These are phyloP conservation scores for Coemansia sp. DNA, from an alignment of 192 early-diverging fungal genomes.

Conservation along the genomic window DNA sequence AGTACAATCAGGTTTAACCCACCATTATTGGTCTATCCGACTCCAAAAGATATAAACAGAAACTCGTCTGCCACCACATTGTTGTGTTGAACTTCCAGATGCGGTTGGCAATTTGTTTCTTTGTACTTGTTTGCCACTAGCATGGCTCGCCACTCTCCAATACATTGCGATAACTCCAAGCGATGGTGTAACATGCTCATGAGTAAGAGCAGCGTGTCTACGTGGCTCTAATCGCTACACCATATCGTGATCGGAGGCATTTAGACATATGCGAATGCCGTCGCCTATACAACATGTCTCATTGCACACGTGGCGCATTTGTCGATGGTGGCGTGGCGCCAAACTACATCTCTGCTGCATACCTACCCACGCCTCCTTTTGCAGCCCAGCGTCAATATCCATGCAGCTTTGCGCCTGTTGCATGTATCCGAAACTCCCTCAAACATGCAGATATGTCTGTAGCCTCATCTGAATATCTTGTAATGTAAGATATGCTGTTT, in stretches of 20 bases:
- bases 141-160: background rate
- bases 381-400: background rate
- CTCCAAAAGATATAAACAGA: background rate
- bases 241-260: background rate
- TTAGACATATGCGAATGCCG: background rate
- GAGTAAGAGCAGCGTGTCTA: background rate
- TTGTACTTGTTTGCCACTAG: background rate
- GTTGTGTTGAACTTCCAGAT: background rate
- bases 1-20: background rate
- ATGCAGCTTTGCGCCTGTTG: background rate
- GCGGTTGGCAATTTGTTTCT: background rate
- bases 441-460: background rate
- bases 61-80: background rate
- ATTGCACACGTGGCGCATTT: slow-evolving; percentile 4
- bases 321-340: slow-evolving; percentile 6
- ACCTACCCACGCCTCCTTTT: background rate
- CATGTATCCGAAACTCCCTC: background rate
- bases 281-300: background rate
- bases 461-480: background rate
- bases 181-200: background rate
- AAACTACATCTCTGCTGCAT: background rate
- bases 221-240: background rate
- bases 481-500: background rate
- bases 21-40: background rate
- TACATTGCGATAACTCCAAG: background rate